A percentile compares a stretch with the other conserved stretches of the same genome.
Conservation (phyloP, 2,329 filamentous ascomycete species). For the Hypomyces rosellus region DNA sequence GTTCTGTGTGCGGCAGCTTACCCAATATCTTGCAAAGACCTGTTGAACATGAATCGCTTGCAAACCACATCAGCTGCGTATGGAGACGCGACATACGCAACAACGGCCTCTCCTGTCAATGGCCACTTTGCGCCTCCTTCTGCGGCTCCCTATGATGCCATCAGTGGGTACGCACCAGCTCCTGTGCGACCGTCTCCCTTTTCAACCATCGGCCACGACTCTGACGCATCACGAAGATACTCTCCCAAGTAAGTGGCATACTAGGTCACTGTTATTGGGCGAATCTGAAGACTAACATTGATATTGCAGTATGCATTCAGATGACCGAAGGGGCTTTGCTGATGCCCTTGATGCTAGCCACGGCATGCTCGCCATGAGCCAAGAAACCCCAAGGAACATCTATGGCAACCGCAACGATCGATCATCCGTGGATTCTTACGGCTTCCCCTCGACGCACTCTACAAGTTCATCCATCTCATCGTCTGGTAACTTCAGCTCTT, state of each 20-base stretch:
- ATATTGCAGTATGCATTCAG: constrained; percentile 35
- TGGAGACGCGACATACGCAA: constrained; percentile 62
- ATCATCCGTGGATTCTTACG: constrained; percentile 78
- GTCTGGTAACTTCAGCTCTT: constrained; percentile 68
- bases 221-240: constrained; percentile 58
- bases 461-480: constrained; percentile 85
- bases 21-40: constrained; percentile 67
- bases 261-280: constrained; percentile 19
- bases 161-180: constrained; percentile 64
- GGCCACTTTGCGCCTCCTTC: constrained; percentile 57
- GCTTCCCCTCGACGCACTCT: constrained; percentile 80
- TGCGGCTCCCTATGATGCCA: constrained; percentile 64
- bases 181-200: constrained; percentile 48
- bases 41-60: constrained; percentile 61
- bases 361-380: constrained; percentile 92
- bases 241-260: constrained; percentile 72
- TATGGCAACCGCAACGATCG: constrained; percentile 66
- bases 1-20: constrained; percentile 35
- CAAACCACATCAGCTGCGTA: constrained; percentile 59
- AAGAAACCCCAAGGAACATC: constrained; percentile 87
- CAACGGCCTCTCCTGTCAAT: constrained; percentile 60
- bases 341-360: constrained; percentile 90
- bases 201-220: constrained; percentile 48
- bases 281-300: constrained; percentile 25
- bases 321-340: constrained; percentile 65